Base-by-base conservation (phyloP, 257 asterid genomes). In the Eucommia ulmoides region DNA sequence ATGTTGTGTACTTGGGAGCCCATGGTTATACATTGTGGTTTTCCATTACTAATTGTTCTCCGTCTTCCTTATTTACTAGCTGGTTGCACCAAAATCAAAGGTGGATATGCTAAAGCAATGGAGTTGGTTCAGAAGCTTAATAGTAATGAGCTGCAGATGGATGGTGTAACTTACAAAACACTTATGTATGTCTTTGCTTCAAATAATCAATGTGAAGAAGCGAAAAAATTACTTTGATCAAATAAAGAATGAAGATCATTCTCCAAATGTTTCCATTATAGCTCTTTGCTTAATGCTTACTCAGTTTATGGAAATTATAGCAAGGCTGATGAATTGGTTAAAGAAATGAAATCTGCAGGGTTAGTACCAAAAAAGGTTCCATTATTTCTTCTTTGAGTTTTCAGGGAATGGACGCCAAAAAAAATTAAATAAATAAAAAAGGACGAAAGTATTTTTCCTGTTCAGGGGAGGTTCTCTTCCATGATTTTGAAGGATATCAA, bases 221-320 rank as follows among this genome's bases (percentile, higher is more conserved):
- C 96, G 19, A 85, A n/a, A 81, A 69, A 79, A 71, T 45, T 85
- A 82, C 72, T 89, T 89, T 49, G 56, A 74, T 52, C 83, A 82
- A 79, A 85, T 89, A 93, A 85, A 85, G 74, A 64, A 72, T 51
- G 94, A 85, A 66, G 96, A 94, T 17, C 81, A 74, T 72, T 63
- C 83, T 49, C 94, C 91, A 19, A 89, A 89, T 78, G 81, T 68
- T 56, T 85, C 67, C 98, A 89, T 65, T 85, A 80, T 68, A 89
- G 98, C 65, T 89, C 98, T 48, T 76, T 89, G 83, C 74, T 89
- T 53, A 89, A 89, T 78, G 96, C 98, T 35, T 89, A 73, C 58
- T 81, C 98, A 15, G 64, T 60, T 70, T 78, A 69, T 62, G 93
- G 92, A 41, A 79, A 82, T 67, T 78, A 65, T 59, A 57, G 24